Evolutionary conservation across 352 stramenopile species (phyloP).

Genomic region (Peronospora destructor): DNA sequence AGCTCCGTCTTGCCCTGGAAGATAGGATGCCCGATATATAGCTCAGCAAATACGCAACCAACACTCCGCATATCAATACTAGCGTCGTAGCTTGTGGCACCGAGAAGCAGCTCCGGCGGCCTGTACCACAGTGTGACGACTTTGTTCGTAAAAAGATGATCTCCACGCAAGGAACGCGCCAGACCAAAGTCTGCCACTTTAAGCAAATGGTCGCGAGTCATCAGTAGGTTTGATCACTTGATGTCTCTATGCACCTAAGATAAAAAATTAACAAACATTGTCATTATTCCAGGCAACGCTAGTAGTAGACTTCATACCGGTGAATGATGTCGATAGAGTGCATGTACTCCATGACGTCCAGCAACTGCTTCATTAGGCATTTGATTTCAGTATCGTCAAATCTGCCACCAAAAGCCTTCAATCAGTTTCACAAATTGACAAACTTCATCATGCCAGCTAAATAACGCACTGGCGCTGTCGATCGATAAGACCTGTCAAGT

Average conservation of each 20-base stretch:
- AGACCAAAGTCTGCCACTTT: constrained; percentile 86
- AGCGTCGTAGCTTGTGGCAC: constrained; percentile 88
- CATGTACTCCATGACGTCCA: constrained; percentile 85
- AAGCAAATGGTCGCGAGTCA: constrained; percentile 71
- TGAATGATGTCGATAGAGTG: constrained; percentile 85
- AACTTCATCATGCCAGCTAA: not conserved
- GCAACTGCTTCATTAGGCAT: constrained; percentile 79
- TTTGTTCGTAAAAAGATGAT: constrained; percentile 92
- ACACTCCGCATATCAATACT: constrained; percentile 95
- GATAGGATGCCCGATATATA: constrained; percentile 81
- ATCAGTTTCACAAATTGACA: not conserved
- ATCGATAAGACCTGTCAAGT: constrained; percentile 84
- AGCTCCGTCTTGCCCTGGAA: constrained; percentile 86
- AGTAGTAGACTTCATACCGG: constrained; percentile 29
- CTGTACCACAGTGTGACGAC: constrained; percentile 95
- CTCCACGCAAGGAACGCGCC: constrained; percentile 74
- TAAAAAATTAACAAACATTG: not conserved
- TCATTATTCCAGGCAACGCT: not conserved
- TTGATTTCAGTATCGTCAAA: constrained; percentile 86
- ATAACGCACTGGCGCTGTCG: constrained; percentile 66
- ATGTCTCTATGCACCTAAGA: constrained; percentile 45
- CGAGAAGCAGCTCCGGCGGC: constrained; percentile 89
- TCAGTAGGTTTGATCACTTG: constrained; percentile 90
- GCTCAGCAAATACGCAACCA: constrained; percentile 82
- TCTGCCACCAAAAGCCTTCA: constrained; percentile 20